Evolutionary conservation across 306 rosid species (phyloP), one percentile per base, ranked within the genome.

Genomic region (Sechiopsis laciniata): DNA sequence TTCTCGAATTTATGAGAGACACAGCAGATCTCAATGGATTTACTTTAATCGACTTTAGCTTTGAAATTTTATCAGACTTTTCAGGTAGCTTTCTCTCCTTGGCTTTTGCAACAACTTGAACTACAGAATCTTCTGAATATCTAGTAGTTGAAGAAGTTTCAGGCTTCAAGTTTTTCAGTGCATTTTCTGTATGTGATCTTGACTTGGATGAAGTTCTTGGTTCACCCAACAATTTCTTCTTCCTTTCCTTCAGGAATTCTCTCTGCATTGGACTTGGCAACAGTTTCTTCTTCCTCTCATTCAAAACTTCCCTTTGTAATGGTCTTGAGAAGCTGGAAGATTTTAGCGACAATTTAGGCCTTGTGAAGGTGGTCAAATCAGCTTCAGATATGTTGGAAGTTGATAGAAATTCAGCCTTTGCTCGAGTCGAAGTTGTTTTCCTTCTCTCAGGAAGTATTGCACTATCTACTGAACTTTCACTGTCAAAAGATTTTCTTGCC

Each of bases 191-290:
- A 20, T n/a, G 60, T 20, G 81, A 55, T 62, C 80, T 76, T 9
- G 80, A 77, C 55, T 21, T 46, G 13, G 77, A 26, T 19, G 78
- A 79, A 61, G 82, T 55, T 82, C 82, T 79, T 17, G 76, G 63
- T 75, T 85, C 84, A 50, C 61, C 75, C 78, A 17, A 73, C 35
- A 85, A 74, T 76, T 78, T 71, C 77, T 80, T 86, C 74, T 78
- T 83, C 57, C 76, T 74, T 64, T 77, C 82, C 0, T 76, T 35
- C 73, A 21, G 55, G 72, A 75, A 80, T 59, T 73, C 82, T 68
- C 71, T 55, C 55, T 69, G 63, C 35, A 19, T 72, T 50, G 75
- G 57, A 74, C 75, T 82, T 78, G 65, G 26, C 78, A 24, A 66
- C 40, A 84, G 64, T 76, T 78, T 71, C 77, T 80, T 85, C 74